Evolutionary conservation across 768 basidiomycete species (phyloP).

Genomic region (Mycena rebaudengoi): DNA sequence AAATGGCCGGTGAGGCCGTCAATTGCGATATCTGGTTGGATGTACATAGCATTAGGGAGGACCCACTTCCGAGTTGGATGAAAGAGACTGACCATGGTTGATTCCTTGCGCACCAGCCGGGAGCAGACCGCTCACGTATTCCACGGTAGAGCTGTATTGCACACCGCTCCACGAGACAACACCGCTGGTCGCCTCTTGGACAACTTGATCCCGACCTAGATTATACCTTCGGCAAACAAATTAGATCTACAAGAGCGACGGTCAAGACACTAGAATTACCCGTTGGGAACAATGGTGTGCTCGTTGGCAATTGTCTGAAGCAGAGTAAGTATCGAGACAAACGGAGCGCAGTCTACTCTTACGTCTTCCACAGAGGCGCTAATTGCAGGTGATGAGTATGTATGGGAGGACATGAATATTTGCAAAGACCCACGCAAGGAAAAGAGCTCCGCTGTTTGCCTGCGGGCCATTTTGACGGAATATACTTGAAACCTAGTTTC

Average conservation of each 20-base stretch:
- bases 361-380: conserved; percentile 23
- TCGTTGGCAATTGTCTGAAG: conserved; percentile 15
- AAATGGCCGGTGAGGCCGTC: conserved; percentile 52
- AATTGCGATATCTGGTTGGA: conserved; percentile 48
- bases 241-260: too few species aligned
- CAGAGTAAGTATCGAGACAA: not conserved
- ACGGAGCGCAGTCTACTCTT: not conserved
- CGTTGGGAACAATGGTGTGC: conserved; percentile 52
- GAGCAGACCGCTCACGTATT: conserved; percentile 52
- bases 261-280: conserved; percentile 55
- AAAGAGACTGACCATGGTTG: conserved; percentile 50
- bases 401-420: too few species aligned
- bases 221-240: too few species aligned
- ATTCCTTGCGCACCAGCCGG: conserved; percentile 47
- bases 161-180: conserved; percentile 34
- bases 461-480: conserved; percentile 53
- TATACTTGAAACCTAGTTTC: conserved; percentile 33
- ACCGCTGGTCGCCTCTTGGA: conserved; percentile 11
- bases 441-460: conserved; percentile 42
- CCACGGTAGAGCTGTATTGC: conserved; percentile 19
- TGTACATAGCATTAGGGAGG: not conserved
- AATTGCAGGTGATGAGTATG: not conserved
- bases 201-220: conserved; percentile 19
- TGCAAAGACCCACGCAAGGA: conserved; percentile 52
- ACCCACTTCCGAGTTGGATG: not conserved